Evolutionary conservation across 2,329 filamentous ascomycete genomes (phyloP).

Genomic region (Penicillium paneum): DNA sequence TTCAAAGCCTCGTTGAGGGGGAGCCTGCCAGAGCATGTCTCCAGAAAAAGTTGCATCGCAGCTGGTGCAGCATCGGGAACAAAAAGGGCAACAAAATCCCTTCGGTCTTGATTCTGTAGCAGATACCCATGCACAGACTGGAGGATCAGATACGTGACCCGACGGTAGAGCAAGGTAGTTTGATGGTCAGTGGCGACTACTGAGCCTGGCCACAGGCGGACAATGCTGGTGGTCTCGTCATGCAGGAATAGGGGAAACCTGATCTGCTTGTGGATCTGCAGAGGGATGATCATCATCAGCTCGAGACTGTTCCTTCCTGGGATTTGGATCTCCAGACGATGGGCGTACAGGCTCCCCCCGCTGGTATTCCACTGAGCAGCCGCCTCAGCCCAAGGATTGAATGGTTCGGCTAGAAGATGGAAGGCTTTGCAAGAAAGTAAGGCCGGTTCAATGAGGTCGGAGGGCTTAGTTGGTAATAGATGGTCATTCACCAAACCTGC

Average conservation of each 20-base stretch:
- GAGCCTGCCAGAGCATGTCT: background rate
- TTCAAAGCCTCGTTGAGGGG: background rate
- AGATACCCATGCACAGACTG: background rate
- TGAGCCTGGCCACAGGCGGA: background rate
- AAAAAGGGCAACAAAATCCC: background rate
- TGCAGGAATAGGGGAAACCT: background rate
- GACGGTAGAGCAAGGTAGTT: background rate
- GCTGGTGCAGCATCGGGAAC: background rate
- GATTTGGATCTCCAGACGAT: background rate
- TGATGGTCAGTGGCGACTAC: background rate
- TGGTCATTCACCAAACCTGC: conserved; percentile 4
- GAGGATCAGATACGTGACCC: background rate
- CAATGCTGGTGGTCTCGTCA: background rate
- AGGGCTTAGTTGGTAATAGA: background rate
- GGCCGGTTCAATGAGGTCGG: background rate
- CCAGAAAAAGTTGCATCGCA: background rate
- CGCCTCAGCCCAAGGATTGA: background rate
- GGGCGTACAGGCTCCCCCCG: background rate
- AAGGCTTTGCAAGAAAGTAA: background rate
- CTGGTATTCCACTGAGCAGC: background rate
- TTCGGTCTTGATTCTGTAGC: background rate
- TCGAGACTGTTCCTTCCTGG: background rate
- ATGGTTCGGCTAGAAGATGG: background rate
- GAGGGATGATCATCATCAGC: background rate
- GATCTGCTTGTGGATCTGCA: background rate